Evolutionary conservation across 164 flowering plant genomes (phyloP).

Genomic region (Vitis vinifera): ASM3070453v1 NC_081807.1:2563501-2564000

Average conservation of each 20-base stretch:
- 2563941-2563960: too few species aligned
- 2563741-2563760: constrained; percentile 70
- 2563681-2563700: constrained; percentile 89
- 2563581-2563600: constrained; percentile 23
- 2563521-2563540: constrained; percentile 39
- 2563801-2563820: constrained; percentile 51
- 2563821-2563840: constrained; percentile 72
- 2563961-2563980: neutral
- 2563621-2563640: neutral
- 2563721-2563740: constrained; percentile 91
- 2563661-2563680: constrained; percentile 55
- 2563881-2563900: constrained; percentile 4
- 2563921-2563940: neutral
- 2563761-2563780: constrained; percentile 86
- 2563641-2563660: neutral
- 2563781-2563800: constrained; percentile 69
- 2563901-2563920: neutral
- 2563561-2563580: constrained; percentile 70
- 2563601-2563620: neutral
- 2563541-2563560: constrained; percentile 77
- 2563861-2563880: constrained; percentile 33
- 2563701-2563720: constrained; percentile 72
- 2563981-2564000: too few species aligned
- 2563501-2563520: constrained; percentile 85
- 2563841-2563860: constrained; percentile 75